A percentile compares a stretch with the other conserved stretches of the same genome.
Evolutionary conservation across 768 basidiomycete genomes (phyloP).

Genomic region (Dioszegia aurantiaca): DNA sequence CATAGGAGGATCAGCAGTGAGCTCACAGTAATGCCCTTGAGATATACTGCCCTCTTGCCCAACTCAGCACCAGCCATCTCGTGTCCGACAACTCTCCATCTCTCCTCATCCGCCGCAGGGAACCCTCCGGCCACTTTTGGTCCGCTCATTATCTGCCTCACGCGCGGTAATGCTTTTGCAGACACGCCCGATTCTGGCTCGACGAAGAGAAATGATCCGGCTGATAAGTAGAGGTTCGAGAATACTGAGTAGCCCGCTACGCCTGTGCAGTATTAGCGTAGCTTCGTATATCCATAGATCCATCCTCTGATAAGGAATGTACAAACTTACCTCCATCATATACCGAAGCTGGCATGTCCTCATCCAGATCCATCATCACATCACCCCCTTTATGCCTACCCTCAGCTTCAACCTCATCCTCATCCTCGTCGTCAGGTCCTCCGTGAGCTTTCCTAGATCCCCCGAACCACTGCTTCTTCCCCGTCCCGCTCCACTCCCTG

Average conservation of each 20-base stretch:
- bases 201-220: conserved; percentile 20
- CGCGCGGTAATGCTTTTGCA: neutral
- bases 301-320: neutral
- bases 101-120: conserved; percentile 28
- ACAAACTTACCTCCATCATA: conserved; percentile 34
- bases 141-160: conserved; percentile 19
- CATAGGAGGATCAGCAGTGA: too few species aligned
- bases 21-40: conserved; percentile 41
- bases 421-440: neutral
- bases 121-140: conserved; percentile 16
- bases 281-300: too few species aligned
- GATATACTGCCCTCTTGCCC: conserved; percentile 27
- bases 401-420: neutral
- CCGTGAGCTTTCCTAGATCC: neutral
- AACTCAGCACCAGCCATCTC: conserved; percentile 29
- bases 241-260: conserved; percentile 32
- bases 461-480: conserved; percentile 7
- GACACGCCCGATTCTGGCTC: conserved; percentile 12
- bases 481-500: neutral
- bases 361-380: conserved; percentile 31
- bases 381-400: conserved; percentile 10
- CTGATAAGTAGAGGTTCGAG: conserved; percentile 31
- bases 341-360: conserved; percentile 16
- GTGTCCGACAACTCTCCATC: conserved; percentile 31
- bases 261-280: conserved; percentile 16